Percentiles rank a stretch among this genome's conserved stretches.
phyloP scores from a whole-genome alignment of 2,329 filamentous ascomycete species.

The Aspergillus amoenus region DNA sequence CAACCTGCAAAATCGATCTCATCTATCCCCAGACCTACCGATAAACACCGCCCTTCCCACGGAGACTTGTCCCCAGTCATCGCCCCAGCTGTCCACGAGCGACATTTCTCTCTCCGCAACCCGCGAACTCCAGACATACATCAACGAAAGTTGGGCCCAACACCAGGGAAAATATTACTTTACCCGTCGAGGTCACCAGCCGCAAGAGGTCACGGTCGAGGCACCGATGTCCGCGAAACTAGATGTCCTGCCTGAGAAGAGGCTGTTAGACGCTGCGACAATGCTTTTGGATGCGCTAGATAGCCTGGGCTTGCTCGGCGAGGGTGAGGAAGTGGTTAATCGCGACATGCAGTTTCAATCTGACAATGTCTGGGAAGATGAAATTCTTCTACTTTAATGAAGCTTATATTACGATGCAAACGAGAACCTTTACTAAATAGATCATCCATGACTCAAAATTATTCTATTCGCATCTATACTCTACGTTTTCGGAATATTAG shows the following conservation, averaged over 20 bases:
- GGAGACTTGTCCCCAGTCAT: slow-evolving; percentile 11
- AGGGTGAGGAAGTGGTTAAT: background rate
- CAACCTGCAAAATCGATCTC: slow-evolving; percentile 20
- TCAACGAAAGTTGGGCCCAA: slow-evolving; percentile 49
- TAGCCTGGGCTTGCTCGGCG: slow-evolving; percentile 16
- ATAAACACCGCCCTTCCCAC: background rate
- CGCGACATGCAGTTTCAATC: background rate
- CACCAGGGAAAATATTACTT: slow-evolving; percentile 49
- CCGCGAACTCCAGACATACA: slow-evolving; percentile 44
- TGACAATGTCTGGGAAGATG: background rate
- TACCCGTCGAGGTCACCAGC: slow-evolving; percentile 41
- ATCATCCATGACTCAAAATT: background rate
- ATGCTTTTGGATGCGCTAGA: slow-evolving; percentile 13
- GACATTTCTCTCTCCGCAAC: slow-evolving; percentile 34
- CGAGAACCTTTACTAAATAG: background rate
- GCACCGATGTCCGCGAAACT: slow-evolving; percentile 21
- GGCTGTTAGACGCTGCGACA: slow-evolving; percentile 23
- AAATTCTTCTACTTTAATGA: background rate
- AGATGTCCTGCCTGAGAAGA: slow-evolving; percentile 19
- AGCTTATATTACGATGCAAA: background rate
- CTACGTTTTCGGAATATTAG: too few species aligned
- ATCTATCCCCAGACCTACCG: slow-evolving; percentile 7
- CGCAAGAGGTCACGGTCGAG: slow-evolving; percentile 46
- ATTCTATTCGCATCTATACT: too few species aligned
- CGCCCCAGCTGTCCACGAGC: slow-evolving; percentile 6